A percentile compares a stretch with the other conserved stretches of the same genome.
phyloP scores from a whole-genome alignment of 306 rosid species.

The Glycine latifolia region DNA sequence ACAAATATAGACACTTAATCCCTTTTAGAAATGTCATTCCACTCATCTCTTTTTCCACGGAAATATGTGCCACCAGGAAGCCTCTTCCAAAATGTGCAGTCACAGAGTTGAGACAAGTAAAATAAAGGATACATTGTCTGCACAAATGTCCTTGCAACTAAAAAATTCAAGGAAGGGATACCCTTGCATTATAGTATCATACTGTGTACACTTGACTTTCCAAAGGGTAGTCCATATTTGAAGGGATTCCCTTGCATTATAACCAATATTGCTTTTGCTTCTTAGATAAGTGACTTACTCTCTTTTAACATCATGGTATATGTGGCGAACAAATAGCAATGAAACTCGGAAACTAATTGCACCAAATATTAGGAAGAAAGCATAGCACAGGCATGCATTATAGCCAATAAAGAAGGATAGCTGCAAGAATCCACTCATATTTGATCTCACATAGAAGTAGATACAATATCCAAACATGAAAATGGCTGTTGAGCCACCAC shows the following conservation, averaged over 20 bases:
- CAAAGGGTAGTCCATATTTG: slow-evolving; percentile 6
- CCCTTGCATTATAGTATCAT: neutral
- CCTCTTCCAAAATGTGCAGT: slow-evolving; percentile 33
- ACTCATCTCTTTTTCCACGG: neutral
- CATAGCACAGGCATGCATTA: slow-evolving; percentile 80
- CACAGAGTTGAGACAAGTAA: slow-evolving; percentile 25
- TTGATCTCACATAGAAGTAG: slow-evolving; percentile 73
- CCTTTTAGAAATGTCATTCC: slow-evolving; percentile 25
- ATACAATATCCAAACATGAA: slow-evolving; percentile 77
- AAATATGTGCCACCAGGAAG: slow-evolving; percentile 15
- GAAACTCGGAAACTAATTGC: slow-evolving; percentile 73
- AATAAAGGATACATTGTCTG: slow-evolving; percentile 32
- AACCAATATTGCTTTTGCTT: slow-evolving; percentile 33
- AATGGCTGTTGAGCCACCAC: slow-evolving; percentile 80
- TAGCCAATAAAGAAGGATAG: slow-evolving; percentile 78
- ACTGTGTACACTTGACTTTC: slow-evolving; percentile 36
- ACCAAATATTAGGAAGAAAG: slow-evolving; percentile 83
- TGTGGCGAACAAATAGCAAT: slow-evolving; percentile 69
- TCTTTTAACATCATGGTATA: slow-evolving; percentile 72
- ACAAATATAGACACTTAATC: neutral
- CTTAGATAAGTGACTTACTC: slow-evolving; percentile 59
- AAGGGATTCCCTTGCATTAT: neutral
- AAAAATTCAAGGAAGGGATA: slow-evolving; percentile 31
- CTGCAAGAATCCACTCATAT: slow-evolving; percentile 82
- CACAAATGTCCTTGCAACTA: slow-evolving; percentile 19